Conservation (phyloP, 2,329 filamentous ascomycete genomes). For the Fusarium acutatum region DNA sequence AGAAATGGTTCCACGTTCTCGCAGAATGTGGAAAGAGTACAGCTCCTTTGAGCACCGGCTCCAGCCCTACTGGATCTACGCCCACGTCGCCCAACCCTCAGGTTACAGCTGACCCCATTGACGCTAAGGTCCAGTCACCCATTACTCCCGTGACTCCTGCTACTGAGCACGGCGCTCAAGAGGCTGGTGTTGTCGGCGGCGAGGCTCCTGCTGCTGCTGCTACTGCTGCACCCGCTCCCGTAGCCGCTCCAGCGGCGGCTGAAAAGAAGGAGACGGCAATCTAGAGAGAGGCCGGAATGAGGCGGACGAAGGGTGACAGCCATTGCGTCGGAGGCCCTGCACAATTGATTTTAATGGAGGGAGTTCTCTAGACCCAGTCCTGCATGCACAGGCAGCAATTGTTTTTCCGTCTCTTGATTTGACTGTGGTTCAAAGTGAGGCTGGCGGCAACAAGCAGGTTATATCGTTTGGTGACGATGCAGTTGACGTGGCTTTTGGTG, state of each 20-base stretch:
- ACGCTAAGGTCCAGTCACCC: conserved; percentile 30
- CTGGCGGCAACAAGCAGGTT: conserved; percentile 10
- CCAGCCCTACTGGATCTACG: conserved; percentile 38
- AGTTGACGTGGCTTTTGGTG: conserved; percentile 15
- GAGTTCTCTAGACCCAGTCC: conserved; percentile 23
- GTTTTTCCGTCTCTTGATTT: conserved; percentile 1
- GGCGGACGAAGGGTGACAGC: conserved; percentile 25
- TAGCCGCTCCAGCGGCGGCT: neutral
- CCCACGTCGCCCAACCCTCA: conserved; percentile 42
- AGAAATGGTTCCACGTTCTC: conserved; percentile 86
- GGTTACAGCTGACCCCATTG: conserved; percentile 20
- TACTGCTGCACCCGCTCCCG: conserved; percentile 11
- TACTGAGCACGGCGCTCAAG: conserved; percentile 52
- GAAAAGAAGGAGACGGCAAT: conserved; percentile 36
- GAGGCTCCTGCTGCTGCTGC: conserved; percentile 30
- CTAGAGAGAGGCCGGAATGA: conserved; percentile 26
- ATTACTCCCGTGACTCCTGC: conserved; percentile 21
- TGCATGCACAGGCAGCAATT: conserved; percentile 12
- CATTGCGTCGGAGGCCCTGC: neutral
- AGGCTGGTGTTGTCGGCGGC: conserved; percentile 55
- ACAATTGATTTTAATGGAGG: conserved; percentile 1
- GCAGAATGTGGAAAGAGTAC: conserved; percentile 64
- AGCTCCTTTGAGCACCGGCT: conserved; percentile 42
- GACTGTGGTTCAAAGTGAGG: conserved; percentile 21
- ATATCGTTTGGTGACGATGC: neutral